Conservation (phyloP, 768 basidiomycete species). For the Kwoniella europaea region DNA sequence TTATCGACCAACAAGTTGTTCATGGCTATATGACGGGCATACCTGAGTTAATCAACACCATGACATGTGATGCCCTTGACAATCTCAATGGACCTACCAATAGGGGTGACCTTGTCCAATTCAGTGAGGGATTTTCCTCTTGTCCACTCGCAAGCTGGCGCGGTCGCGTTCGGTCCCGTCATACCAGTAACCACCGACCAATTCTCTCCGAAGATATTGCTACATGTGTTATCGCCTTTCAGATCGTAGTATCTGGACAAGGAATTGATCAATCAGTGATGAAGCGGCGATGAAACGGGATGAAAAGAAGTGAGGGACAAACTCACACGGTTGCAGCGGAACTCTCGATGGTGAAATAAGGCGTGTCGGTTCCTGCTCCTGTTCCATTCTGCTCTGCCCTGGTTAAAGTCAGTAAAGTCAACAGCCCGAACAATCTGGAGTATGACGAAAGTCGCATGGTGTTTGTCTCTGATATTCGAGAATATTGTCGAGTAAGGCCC, state of each 20-base stretch:
- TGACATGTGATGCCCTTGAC: no score
- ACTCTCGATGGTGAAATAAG: neutral
- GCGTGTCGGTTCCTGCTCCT: neutral
- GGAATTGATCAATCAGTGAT: neutral
- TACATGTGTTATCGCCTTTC: neutral
- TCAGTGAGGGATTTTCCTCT: constrained; percentile 5
- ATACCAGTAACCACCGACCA: constrained; percentile 5
- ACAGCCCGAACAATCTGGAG: neutral
- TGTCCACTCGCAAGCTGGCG: constrained; percentile 14
- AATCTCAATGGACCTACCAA: constrained; percentile 14
- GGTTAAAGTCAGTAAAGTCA: neutral
- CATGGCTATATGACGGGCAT: constrained; percentile 8
- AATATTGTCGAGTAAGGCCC: no score
- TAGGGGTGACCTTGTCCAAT: neutral
- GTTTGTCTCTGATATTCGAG: no score
- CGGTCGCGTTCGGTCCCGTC: neutral
- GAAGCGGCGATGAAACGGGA: neutral
- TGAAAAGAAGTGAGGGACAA: neutral
- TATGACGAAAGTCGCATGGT: neutral
- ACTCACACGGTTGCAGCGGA: constrained; percentile 18
- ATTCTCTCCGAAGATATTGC: neutral
- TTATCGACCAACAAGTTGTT: constrained; percentile 9
- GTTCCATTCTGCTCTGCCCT: neutral
- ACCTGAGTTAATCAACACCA: neutral
- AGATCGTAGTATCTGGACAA: constrained; percentile 4